phyloP scores from a whole-genome alignment of 495 filamentous ascomycete genomes.

The Aspergillus affinis region DNA sequence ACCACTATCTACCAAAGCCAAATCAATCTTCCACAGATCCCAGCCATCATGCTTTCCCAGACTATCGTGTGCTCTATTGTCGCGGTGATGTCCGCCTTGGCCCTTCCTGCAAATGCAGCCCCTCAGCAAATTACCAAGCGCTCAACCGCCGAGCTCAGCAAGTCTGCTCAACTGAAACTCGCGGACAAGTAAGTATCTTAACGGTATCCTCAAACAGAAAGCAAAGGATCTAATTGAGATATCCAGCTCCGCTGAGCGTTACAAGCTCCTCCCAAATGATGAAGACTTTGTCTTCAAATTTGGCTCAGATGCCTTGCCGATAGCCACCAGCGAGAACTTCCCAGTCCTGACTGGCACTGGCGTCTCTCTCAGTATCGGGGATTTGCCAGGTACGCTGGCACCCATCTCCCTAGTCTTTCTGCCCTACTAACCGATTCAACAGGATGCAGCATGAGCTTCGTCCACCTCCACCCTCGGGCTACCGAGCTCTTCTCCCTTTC shows the following conservation, averaged over 20 bases:
- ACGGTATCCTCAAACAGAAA: too few relatives aligned
- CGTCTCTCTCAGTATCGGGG: constrained; percentile 25
- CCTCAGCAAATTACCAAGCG: constrained; percentile 17
- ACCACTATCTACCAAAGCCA: background rate
- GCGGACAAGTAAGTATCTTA: constrained; percentile 22
- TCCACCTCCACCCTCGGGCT: constrained; percentile 43
- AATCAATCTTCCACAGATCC: constrained; percentile 3
- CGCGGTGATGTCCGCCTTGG: constrained; percentile 11
- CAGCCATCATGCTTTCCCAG: constrained; percentile 16
- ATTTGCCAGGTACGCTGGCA: constrained; percentile 30
- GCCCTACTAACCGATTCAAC: constrained; percentile 6
- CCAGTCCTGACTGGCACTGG: constrained; percentile 20
- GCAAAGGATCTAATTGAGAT: background rate
- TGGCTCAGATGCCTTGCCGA: constrained; percentile 14
- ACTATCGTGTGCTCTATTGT: constrained; percentile 15
- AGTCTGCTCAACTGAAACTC: constrained; percentile 25
- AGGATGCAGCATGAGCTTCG: constrained; percentile 49
- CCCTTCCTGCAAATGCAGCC: constrained; percentile 21
- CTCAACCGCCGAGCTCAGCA: constrained; percentile 23
- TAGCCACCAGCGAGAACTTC: constrained; percentile 26
- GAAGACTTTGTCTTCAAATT: constrained; percentile 48
- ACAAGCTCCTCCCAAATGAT: constrained; percentile 35
- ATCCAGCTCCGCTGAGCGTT: constrained; percentile 34
- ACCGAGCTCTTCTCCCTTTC: constrained; percentile 44
- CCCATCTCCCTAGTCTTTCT: constrained; percentile 4